Conservation (phyloP, 345 rosid genomes). For the Boechera stricta region DNA sequence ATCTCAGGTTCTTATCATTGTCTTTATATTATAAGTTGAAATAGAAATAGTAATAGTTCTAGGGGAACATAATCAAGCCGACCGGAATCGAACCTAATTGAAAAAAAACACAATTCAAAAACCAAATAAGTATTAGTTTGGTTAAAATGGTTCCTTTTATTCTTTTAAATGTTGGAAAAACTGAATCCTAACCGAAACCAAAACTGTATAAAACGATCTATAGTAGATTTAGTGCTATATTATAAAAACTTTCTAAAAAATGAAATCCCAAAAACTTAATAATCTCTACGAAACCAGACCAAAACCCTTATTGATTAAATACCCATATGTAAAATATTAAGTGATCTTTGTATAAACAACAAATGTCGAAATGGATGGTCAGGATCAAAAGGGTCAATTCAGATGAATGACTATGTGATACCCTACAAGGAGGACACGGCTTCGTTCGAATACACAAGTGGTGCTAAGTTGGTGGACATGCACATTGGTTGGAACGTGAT, state of each 20-base stretch:
- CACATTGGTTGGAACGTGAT: conserved; percentile 69
- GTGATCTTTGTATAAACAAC: background rate
- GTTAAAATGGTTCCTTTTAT: background rate
- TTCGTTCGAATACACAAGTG: conserved; percentile 51
- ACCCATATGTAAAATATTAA: background rate
- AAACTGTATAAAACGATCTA: no score
- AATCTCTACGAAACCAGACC: no score
- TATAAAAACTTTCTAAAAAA: no score
- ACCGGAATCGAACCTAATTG: background rate
- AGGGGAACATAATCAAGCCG: background rate
- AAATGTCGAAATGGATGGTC: conserved; percentile 20
- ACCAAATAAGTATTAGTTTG: no score
- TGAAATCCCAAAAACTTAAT: no score
- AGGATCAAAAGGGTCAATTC: conserved; percentile 59
- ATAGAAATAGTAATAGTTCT: background rate
- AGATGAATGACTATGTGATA: conserved; percentile 59
- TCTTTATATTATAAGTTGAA: background rate
- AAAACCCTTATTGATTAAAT: background rate
- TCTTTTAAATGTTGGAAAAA: background rate
- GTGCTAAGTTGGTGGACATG: conserved; percentile 58
- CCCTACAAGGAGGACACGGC: conserved; percentile 64
- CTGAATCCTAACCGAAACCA: no score
- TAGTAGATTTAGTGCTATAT: background rate
- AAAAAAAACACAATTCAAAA: background rate
- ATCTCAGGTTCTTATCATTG: conserved; percentile 39